These are phyloP conservation scores for Picea abies DNA, from an alignment of 83 land plant genomes.

Conservation along the genomic window DNA sequence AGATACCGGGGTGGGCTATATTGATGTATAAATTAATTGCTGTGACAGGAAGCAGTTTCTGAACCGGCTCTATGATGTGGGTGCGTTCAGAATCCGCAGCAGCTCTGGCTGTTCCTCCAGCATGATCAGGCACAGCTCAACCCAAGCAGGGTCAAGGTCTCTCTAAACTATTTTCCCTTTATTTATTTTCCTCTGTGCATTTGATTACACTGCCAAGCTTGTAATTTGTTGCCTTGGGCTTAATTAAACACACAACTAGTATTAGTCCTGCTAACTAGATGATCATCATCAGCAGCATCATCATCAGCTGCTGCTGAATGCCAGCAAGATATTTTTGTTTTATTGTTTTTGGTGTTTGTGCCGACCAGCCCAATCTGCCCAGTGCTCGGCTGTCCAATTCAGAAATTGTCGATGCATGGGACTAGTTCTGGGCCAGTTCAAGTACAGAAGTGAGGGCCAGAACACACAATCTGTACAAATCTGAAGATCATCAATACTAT, in stretches of 20 bases:
- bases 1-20: background rate
- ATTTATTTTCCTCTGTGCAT: background rate
- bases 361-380: too few species aligned
- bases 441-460: too few species aligned
- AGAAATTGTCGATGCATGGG: too few species aligned
- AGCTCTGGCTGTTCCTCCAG: too few species aligned
- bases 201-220: background rate
- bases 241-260: too few species aligned
- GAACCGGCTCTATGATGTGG: background rate
- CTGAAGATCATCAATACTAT: too few species aligned
- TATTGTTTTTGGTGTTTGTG: background rate
- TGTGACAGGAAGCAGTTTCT: constrained; percentile 7
- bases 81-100: background rate
- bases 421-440: too few species aligned
- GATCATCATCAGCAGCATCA: too few species aligned
- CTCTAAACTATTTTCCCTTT: background rate
- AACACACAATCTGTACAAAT: too few species aligned
- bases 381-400: too few species aligned
- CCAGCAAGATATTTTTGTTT: background rate
- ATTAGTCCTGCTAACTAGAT: too few species aligned
- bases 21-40: too few species aligned
- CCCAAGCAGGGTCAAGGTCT: background rate
- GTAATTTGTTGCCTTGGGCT: background rate
- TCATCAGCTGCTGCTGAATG: background rate
- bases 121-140: background rate